These are phyloP conservation scores for Taphrina betulina DNA, from an alignment of 1,139 yeast species.

Conservation along the genomic window DNA sequence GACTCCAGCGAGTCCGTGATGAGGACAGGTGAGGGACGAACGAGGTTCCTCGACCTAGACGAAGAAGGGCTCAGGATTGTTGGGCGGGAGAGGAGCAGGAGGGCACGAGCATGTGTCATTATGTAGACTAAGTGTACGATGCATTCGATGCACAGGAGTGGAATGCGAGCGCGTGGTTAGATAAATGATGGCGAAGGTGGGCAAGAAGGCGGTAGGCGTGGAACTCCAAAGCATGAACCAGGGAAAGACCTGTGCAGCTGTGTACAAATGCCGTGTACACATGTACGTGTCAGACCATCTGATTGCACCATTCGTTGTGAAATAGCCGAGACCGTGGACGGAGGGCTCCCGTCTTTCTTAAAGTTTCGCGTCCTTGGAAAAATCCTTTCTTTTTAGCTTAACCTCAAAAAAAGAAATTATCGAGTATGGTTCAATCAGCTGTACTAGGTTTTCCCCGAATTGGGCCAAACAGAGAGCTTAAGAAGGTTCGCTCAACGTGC, in stretches of 20 bases:
- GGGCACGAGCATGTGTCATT: slow-evolving; percentile 13
- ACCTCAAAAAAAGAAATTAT: not conserved
- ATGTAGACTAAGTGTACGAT: slow-evolving; percentile 3
- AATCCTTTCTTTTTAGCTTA: too few species aligned
- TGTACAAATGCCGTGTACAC: too few species aligned
- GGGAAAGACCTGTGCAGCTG: too few species aligned
- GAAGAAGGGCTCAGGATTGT: slow-evolving; percentile 17
- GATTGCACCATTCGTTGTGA: too few species aligned
- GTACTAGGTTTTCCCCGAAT: slow-evolving; percentile 38
- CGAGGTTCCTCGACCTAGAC: slow-evolving; percentile 18
- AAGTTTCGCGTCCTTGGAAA: too few species aligned
- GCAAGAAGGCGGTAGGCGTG: too few species aligned
- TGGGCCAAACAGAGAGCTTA: slow-evolving; percentile 33
- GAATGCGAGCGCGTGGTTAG: slow-evolving; percentile 44
- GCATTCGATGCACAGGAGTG: not conserved
- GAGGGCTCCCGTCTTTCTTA: too few species aligned
- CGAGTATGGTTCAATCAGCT: slow-evolving; percentile 35
- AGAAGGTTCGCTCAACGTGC: slow-evolving; percentile 7
- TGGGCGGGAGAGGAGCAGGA: slow-evolving; percentile 14
- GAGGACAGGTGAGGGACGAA: slow-evolving; percentile 18
- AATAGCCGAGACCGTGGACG: too few species aligned
- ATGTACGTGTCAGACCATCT: too few species aligned
- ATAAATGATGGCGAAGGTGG: slow-evolving; percentile 82
- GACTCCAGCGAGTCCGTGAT: slow-evolving; percentile 8
- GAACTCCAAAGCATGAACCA: too few species aligned